Evolutionary conservation across 169 alveolate species (phyloP), one percentile per base, ranked within the genome.

Genomic region (Plasmodium malariae): DNA sequence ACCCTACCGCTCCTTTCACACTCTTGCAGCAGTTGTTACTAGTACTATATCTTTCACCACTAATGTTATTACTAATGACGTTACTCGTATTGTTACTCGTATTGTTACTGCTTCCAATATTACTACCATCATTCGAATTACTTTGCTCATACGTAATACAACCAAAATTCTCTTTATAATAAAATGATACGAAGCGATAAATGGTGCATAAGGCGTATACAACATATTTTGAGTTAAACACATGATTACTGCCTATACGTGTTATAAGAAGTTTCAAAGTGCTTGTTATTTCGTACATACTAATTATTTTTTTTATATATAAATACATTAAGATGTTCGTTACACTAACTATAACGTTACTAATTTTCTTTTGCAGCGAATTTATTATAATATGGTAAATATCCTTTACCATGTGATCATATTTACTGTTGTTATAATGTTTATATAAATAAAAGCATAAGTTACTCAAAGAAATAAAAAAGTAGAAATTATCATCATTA

Each of bases 291-390:
- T 86, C 87, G 34, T 86, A 5, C 19, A 86, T 74, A 43, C 21
- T 49, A 12, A 86, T 69, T 45, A 86, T 49, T 17, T 86, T 70
- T 37, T 60, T 86, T 69, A 86, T 86, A 65, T 86, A 86, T 43
- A 86, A 74, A 63, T 86, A 86, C 57, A 68, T 65, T 76, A 86
- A 70, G 19, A 86, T 65, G 21, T 86, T 86, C n/a, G 74, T 30
- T 24, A 70, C 7, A 14, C 72, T 59, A 28, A 86, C 30, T 32
- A 86, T 30, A 3, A 49, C 48, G 45, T 86, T 59, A 26, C 57
- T 65, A n/a, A 86, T 55, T 21, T 24, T 57, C 28, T 34, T 57
- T 62, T 32, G 40, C 17, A 68, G 24, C 4, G 19, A 51, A 49
- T 59, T 37, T 12, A 43, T 63, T 49, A 86, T 32, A 45, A 48